Evolutionary conservation across 306 rosid genomes (phyloP), one percentile per base, ranked within the genome.

Genomic region (Corylus avellana): DNA sequence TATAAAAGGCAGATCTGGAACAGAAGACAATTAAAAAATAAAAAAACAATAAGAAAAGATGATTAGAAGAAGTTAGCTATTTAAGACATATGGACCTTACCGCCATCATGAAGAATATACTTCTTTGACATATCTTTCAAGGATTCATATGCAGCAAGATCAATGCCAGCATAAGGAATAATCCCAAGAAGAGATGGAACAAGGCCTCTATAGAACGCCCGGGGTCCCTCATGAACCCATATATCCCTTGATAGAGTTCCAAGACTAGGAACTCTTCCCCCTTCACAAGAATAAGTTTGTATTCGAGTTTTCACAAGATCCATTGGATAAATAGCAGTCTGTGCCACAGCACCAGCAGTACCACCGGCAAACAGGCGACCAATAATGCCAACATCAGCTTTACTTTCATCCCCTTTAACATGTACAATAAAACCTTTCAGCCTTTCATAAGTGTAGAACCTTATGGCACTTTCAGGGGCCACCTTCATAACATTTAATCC

Each of bases 401-500:
- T 87, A 17, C 51, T 59, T 71, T 80, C 95, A 74, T 46, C 87
- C 53, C 91, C 98, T 79, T 74, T 88, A 77, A 76, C 77, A 57
- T 88, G 78, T 10, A 61, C 88, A 78, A 94, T 87, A 62, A 84
- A 80, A 54, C 75, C 79, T 76, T 94, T 94, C 77, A 92, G 72
- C 92, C 86, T 85, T 89, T 94, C 98, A 49, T 91, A 92, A 17
- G 89, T 84, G 77, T 91, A 91, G 82, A 94, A 94, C 86, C 82
- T 92, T 81, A 94, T 91, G 75, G 98, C 98, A 83, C 97, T 94
- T 84, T 94, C 97, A 44, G 95, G 98, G 74, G 98, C 96, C 75
- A 94, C 98, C 88, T 94, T 94, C 73, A 92, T 77, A 67, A 94
- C 97, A 81, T 94, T 94, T 78, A 94, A 83, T 81, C 97, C 98